Evolutionary conservation across 257 asterid species (phyloP), one percentile per base, ranked within the genome.

Genomic region (Schizonepeta tenuifolia): DNA sequence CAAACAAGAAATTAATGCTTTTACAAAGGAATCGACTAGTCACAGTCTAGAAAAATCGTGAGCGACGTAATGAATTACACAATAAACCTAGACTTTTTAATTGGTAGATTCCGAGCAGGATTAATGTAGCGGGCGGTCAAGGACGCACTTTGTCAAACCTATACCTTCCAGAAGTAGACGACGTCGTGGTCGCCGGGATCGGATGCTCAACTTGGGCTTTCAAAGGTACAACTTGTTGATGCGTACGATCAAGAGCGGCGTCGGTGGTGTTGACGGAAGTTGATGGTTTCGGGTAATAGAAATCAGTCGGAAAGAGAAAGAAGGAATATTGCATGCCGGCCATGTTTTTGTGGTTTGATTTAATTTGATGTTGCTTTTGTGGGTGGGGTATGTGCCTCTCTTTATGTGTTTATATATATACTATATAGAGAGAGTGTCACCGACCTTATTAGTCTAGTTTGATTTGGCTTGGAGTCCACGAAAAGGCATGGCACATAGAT

Each of bases 221-320:
- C 22, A 20, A 18, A 12, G 50, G 69, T 59, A 46, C 69, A 71
- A 46, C 50, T 12, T 1, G 7, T 15, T 50, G 50, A 47, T 55
- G 65, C 40, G 26, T n/a, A 13, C 20, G 35, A 9, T 33, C 20
- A 55, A 14, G 33, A 22, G 26, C 47, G 9, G 24, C 36, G 41
- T 36, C 41, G 41, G 10, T 2, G 36, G 57, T 24, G 8, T 60
- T 67, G n/a, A 58, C 22, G 20, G 70, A 9, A 22, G 78, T n/a
- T n/a, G n/a, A 56, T 50, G 79, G 65, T 70, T 65, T 84, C 1
- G 89, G 88, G 59, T 84, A 86, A 33, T 60, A 78, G 78, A 86
- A 88, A 86, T 88, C 94, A 0, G 88, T 88, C 0, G 94, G 94
- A 44, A 86, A n/a, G n/a, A n/a, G n/a, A n/a, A n/a, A 88, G 72